Conservation (phyloP, 2,329 filamentous ascomycete species). For the Cytospora chrysosperma region DNA sequence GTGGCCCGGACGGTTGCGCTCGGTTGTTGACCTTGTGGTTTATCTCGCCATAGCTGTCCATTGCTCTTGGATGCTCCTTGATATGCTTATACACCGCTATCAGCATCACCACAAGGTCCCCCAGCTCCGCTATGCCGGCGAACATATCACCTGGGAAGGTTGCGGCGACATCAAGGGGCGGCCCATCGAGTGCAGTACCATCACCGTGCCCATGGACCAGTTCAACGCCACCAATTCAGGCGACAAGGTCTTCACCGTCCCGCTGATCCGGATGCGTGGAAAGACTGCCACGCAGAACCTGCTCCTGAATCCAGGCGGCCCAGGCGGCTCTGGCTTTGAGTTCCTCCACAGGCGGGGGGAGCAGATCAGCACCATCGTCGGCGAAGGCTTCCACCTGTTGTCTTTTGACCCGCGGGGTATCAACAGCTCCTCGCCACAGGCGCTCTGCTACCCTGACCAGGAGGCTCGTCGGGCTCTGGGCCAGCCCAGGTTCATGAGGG, state of each 20-base stretch:
- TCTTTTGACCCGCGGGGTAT: constrained; percentile 49
- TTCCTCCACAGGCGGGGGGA: constrained; percentile 38
- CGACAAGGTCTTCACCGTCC: constrained; percentile 43
- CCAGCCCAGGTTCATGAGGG: constrained; percentile 28
- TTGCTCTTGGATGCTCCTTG: neutral
- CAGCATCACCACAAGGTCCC: neutral
- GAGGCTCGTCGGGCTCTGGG: constrained; percentile 34
- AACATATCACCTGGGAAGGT: constrained; percentile 39
- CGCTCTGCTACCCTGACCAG: constrained; percentile 40
- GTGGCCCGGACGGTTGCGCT: neutral
- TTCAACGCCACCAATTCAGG: constrained; percentile 36
- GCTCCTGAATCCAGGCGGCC: constrained; percentile 49
- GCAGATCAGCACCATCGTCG: constrained; percentile 37
- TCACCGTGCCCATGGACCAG: constrained; percentile 48
- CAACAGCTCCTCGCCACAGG: constrained; percentile 36
- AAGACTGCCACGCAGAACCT: constrained; percentile 43
- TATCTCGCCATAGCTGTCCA: neutral
- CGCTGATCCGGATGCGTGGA: constrained; percentile 45
- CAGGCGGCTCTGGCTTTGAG: constrained; percentile 43
- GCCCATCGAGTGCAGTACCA: constrained; percentile 42
- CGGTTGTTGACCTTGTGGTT: constrained; percentile 8
- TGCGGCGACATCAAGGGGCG: constrained; percentile 40
- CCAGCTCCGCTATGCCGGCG: constrained; percentile 32
- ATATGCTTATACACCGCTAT: neutral
- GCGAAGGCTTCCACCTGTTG: constrained; percentile 46